Percentiles rank a stretch among this genome's conserved stretches.
phyloP scores from a whole-genome alignment of 106 monocot genomes.

The Vanilla planifolia region DNA sequence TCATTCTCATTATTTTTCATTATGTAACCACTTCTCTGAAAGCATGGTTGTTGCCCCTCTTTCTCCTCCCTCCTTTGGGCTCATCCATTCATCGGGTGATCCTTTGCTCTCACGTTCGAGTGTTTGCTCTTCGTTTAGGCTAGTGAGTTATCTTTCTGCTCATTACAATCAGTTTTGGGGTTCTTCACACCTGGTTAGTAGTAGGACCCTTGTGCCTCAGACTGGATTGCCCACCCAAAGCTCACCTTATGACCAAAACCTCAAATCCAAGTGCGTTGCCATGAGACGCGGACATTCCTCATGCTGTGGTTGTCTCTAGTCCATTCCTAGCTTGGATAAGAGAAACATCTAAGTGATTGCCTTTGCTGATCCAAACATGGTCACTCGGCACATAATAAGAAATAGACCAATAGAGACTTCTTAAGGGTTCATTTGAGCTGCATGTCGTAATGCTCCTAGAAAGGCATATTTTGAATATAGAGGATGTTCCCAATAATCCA shows the following conservation, averaged over 20 bases:
- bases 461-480: slow-evolving; percentile 2
- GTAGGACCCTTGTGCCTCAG: slow-evolving; percentile 11
- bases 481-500: background rate
- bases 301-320: slow-evolving; percentile 7
- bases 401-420: slow-evolving; percentile 15
- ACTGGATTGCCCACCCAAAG: slow-evolving; percentile 8
- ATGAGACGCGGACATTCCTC: slow-evolving; percentile 7
- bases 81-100: slow-evolving; percentile 26
- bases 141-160: slow-evolving; percentile 16
- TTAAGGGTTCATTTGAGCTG: slow-evolving; percentile 18
- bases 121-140: slow-evolving; percentile 29
- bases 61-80: slow-evolving; percentile 14
- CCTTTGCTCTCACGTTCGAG: slow-evolving; percentile 36
- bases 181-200: slow-evolving; percentile 16
- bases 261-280: slow-evolving; percentile 2
- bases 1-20: background rate
- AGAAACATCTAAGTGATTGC: slow-evolving; percentile 16
- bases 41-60: background rate
- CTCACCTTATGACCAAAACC: slow-evolving; percentile 10
- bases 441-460: slow-evolving; percentile 10
- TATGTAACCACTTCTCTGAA: background rate
- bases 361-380: too few relatives aligned
- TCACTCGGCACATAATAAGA: too few relatives aligned
- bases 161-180: slow-evolving; percentile 6
- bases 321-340: slow-evolving; percentile 15